Evolutionary conservation across 1,139 yeast species (phyloP).

Genomic region (Suhomyces guaymorum): DNA sequence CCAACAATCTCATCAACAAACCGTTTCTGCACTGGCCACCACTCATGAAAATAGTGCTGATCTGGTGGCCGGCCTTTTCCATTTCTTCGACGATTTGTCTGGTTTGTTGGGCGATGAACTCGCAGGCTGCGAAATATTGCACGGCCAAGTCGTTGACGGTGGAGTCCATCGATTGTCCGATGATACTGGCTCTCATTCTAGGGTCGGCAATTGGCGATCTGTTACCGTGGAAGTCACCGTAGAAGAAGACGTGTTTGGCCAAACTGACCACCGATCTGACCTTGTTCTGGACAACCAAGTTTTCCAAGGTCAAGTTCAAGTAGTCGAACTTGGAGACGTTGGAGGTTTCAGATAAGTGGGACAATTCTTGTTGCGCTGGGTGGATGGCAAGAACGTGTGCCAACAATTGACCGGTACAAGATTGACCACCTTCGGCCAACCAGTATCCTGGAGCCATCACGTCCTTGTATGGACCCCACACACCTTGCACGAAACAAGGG

Average conservation of each 20-base stretch:
- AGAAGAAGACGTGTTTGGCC: slow-evolving; percentile 83
- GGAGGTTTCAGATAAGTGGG: slow-evolving; percentile 61
- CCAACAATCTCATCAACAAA: slow-evolving; percentile 80
- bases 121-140: slow-evolving; percentile 90
- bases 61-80: slow-evolving; percentile 75
- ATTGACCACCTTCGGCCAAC: slow-evolving; percentile 99
- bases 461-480: slow-evolving; percentile 98
- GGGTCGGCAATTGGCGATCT: slow-evolving; percentile 97
- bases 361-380: slow-evolving; percentile 78
- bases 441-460: slow-evolving; percentile 86
- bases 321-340: slow-evolving; percentile 79
- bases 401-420: slow-evolving; percentile 91
- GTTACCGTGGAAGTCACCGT: slow-evolving; percentile 96
- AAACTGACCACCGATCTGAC: slow-evolving; percentile 75
- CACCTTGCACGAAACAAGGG: slow-evolving; percentile 90
- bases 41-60: slow-evolving; percentile 79
- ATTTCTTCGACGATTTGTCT: slow-evolving; percentile 89
- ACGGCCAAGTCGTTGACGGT: slow-evolving; percentile 83
- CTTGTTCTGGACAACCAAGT: slow-evolving; percentile 53
- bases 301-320: slow-evolving; percentile 72
- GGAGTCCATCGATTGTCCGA: slow-evolving; percentile 90
- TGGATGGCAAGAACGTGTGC: slow-evolving; percentile 90
- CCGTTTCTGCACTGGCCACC: slow-evolving; percentile 98
- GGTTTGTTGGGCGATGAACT: slow-evolving; percentile 96
- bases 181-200: slow-evolving; percentile 86